Conservation (phyloP, 2,329 filamentous ascomycete species). For the Penicillium concentricum region DNA sequence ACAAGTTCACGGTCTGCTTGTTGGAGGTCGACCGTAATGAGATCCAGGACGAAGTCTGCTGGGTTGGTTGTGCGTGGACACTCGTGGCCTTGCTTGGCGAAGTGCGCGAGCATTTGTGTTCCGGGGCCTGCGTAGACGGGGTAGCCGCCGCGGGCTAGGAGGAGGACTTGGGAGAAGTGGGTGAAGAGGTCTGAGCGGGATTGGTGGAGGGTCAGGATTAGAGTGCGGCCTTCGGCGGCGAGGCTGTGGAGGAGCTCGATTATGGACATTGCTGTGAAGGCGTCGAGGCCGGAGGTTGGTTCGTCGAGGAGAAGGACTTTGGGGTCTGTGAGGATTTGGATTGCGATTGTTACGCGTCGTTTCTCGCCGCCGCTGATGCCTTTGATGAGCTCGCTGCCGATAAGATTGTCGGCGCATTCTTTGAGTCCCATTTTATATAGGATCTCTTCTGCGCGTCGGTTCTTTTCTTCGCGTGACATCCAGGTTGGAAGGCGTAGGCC, state of each 20-base stretch:
- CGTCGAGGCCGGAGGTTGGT: conserved; percentile 72
- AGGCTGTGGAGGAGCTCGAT: conserved; percentile 70
- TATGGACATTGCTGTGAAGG: conserved; percentile 74
- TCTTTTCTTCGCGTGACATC: conserved; percentile 68
- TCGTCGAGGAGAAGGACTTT: conserved; percentile 72
- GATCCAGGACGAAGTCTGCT: conserved; percentile 73
- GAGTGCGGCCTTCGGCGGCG: conserved; percentile 69
- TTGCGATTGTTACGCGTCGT: conserved; percentile 71
- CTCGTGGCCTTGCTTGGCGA: conserved; percentile 58
- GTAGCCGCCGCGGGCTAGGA: conserved; percentile 68
- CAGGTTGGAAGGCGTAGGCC: conserved; percentile 68
- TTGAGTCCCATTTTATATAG: conserved; percentile 74
- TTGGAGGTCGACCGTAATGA: conserved; percentile 74
- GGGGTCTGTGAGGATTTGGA: conserved; percentile 74
- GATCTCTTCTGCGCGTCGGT: conserved; percentile 66
- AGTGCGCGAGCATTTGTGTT: conserved; percentile 64
- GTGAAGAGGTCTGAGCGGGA: conserved; percentile 70
- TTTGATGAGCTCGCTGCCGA: conserved; percentile 71
- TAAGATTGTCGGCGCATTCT: conserved; percentile 72
- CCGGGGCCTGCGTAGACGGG: conserved; percentile 67
- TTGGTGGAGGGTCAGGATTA: conserved; percentile 77
- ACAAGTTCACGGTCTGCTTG: conserved; percentile 61
- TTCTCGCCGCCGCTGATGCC: conserved; percentile 80
- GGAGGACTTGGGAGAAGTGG: conserved; percentile 68
- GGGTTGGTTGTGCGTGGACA: conserved; percentile 72